Conservation (phyloP, 805 yeast species). For the Brettanomyces nanus region DNA sequence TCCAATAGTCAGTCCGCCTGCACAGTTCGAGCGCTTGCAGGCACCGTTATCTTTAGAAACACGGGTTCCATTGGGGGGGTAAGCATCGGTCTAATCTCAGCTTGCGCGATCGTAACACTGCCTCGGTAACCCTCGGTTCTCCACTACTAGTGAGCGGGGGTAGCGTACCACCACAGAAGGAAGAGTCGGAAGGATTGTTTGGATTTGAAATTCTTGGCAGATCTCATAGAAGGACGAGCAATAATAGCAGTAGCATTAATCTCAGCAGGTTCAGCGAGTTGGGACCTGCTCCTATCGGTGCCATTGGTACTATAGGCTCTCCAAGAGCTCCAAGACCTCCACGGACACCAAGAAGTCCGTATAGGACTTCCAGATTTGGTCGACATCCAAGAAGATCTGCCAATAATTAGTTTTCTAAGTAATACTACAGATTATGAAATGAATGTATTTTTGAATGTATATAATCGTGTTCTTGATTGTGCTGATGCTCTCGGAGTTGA, state of each 20-base stretch:
- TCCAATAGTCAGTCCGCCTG: not conserved
- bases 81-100: too few species aligned
- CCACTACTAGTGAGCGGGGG: too few species aligned
- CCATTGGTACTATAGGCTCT: constrained; percentile 14
- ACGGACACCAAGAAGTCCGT: constrained; percentile 16
- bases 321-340: constrained; percentile 22
- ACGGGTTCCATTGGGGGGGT: constrained; percentile 5
- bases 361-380: not conserved
- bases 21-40: not conserved
- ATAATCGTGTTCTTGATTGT: too few species aligned
- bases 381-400: not conserved
- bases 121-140: too few species aligned
- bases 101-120: too few species aligned
- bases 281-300: constrained; percentile 10
- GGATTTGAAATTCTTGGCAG: constrained; percentile 32
- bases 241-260: constrained; percentile 27
- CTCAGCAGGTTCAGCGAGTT: constrained; percentile 15
- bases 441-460: too few species aligned
- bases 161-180: constrained; percentile 17
- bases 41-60: not conserved
- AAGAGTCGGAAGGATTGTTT: constrained; percentile 33
- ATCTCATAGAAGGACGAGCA: constrained; percentile 19
- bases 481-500: too few species aligned
- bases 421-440: too few species aligned
- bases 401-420: too few species aligned